Percentiles rank a stretch among this genome's conserved stretches.
These are phyloP conservation scores for Rhipidocladum racemiflorum DNA, from an alignment of 176 grass and related monocot genomes.

Conservation along the genomic window DNA sequence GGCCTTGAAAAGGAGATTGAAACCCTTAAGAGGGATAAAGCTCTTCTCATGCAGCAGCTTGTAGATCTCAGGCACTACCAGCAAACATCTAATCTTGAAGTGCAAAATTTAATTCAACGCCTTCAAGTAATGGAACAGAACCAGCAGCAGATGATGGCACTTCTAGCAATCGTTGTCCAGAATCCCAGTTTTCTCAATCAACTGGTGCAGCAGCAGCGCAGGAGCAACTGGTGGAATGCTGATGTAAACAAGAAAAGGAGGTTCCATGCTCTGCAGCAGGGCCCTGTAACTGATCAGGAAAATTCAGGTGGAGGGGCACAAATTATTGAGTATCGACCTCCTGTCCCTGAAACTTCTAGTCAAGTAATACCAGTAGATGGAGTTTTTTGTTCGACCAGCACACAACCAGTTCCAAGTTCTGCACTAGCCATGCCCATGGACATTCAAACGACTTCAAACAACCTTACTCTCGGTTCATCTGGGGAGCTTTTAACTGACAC, in stretches of 20 bases:
- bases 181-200: conserved; percentile 57
- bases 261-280: conserved; percentile 47
- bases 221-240: conserved; percentile 39
- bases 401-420: conserved; percentile 32
- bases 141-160: conserved; percentile 70
- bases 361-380: conserved; percentile 28
- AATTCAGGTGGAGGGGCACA: conserved; percentile 19
- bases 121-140: conserved; percentile 80
- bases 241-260: conserved; percentile 61
- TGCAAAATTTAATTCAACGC: conserved; percentile 55
- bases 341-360: conserved; percentile 34
- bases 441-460: conserved; percentile 21
- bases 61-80: conserved; percentile 73
- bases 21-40: conserved; percentile 80
- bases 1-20: conserved; percentile 71
- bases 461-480: conserved; percentile 1
- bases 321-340: conserved; percentile 44
- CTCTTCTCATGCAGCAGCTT: conserved; percentile 76
- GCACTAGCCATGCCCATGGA: conserved; percentile 34
- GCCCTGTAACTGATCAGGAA: conserved; percentile 39
- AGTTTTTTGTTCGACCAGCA: neutral
- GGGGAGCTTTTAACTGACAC: conserved; percentile 16
- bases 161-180: conserved; percentile 68
- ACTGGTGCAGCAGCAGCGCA: conserved; percentile 57
- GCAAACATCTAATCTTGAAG: conserved; percentile 60